Evolutionary conservation across 129 eudicot genomes (phyloP), one percentile per base, ranked within the genome.

Genomic region (Centaurea solstitialis): DNA sequence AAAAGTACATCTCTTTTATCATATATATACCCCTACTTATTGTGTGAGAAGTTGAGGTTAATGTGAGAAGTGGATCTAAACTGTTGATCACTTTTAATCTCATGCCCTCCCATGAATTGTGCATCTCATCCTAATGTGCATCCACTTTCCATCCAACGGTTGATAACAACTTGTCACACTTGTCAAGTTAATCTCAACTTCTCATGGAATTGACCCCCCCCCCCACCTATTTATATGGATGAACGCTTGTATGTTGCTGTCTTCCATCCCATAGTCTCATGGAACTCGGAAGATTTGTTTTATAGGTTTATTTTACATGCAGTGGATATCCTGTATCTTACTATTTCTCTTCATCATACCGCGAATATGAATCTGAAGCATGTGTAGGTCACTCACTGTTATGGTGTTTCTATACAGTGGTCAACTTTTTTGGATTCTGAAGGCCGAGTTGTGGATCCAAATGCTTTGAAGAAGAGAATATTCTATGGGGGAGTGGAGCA

Each of bases 401-500:
- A 41, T 66, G 37, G 43, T 33, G 12, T 62, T 85, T 62, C 68
- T 85, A 72, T 88, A 91, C 88, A 95, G 99, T 95, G 98, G 98
- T 74, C 89, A 37, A 77, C 88, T 37, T 88, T 89, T 87, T 83
- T 92, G 86, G 99, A 95, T 83, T 85, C 84, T 61, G 99, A 92
- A 85, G 99, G 99, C 64, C 89, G 98, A 75, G 85, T 95, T 39
- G 75, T 47, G 77, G 94, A 92, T 82, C 81, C 93, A 82, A 62
- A 82, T 67, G 87, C 94, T 76, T 74, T 95, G 74, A 95, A 87
- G 78, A 91, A 88, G 87, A 88, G 98, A 85, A 93, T 95, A 82
- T 95, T 95, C 83, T 93, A 95, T 66, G 99, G 99, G 53, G 99
- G 99, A 33, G 86, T 92, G 70, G 93, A 88, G 76, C 93, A 92